Conservation (phyloP, 2,329 filamentous ascomycete species). For the Alternaria arbusti region DNA sequence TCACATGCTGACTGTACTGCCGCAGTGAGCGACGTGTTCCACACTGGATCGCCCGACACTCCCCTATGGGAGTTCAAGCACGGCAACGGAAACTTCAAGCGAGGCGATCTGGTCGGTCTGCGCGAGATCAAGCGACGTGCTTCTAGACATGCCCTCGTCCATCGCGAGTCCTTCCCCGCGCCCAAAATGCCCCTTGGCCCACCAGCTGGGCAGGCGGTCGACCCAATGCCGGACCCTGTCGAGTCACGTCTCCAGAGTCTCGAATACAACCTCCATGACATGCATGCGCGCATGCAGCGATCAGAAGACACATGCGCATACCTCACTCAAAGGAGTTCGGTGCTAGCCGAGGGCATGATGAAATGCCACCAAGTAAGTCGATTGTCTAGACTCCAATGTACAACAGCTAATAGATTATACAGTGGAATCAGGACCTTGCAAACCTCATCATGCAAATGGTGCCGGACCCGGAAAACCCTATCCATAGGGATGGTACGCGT, state of each 20-base stretch:
- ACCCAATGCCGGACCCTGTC: slow-evolving; percentile 78
- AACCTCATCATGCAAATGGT: slow-evolving; percentile 75
- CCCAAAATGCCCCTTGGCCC: slow-evolving; percentile 74
- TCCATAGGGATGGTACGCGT: slow-evolving; percentile 81
- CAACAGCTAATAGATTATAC: slow-evolving; percentile 35
- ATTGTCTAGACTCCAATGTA: slow-evolving; percentile 20
- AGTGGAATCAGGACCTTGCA: slow-evolving; percentile 86
- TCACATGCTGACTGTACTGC: slow-evolving; percentile 5
- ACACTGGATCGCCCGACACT: slow-evolving; percentile 90
- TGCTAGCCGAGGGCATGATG: slow-evolving; percentile 79
- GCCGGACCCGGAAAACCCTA: slow-evolving; percentile 74
- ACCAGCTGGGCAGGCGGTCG: slow-evolving; percentile 83
- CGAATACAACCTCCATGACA: slow-evolving; percentile 83
- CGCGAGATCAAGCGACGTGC: slow-evolving; percentile 95
- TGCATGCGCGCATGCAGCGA: slow-evolving; percentile 76
- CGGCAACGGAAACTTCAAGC: slow-evolving; percentile 95
- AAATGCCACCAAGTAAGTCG: slow-evolving; percentile 69
- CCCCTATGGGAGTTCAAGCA: slow-evolving; percentile 99
- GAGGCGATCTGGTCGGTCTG: slow-evolving; percentile 87
- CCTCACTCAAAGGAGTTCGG: slow-evolving; percentile 80
- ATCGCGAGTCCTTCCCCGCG: slow-evolving; percentile 82
- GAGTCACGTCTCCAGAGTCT: slow-evolving; percentile 77
- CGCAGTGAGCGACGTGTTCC: slow-evolving; percentile 95
- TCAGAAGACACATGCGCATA: slow-evolving; percentile 83
- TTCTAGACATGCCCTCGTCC: slow-evolving; percentile 89